Evolutionary conservation across 192 early-diverging fungal genomes (phyloP), one percentile per base, ranked within the genome.

Genomic region (Umbelopsis sp.): DNA sequence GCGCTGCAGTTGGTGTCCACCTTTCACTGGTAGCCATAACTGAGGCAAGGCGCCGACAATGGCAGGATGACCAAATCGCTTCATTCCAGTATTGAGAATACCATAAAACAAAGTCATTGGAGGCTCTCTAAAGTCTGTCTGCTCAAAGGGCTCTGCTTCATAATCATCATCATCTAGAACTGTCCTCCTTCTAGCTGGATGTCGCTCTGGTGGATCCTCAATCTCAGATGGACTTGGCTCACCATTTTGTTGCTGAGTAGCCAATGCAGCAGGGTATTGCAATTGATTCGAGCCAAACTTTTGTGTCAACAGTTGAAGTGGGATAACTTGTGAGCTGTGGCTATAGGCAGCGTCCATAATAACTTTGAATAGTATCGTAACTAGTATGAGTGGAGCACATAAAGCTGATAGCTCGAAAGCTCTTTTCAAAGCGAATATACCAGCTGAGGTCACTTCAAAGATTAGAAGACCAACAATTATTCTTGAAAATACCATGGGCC

Each of bases 51-150:
- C 81, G 12, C 91, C 90, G 22, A 87, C 68, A 6, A 92, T 67
- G 20, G 87, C 88, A 32, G 92, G 92, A 44, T 91, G 83, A 45
- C 79, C 86, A 45, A 90, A 94, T 12, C 82, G 79, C 25, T 84
- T 80, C 85, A 92, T 81, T 2, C 90, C 89, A 44, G 89, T 85
- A 69, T 94, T 91, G 26, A 94, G 71, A 8, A 94, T 85, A 25
- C 92, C 92, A 22, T 86, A 74, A 17, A 87, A 82, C 26, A 94
- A 69, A 0, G 87, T 87, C 82, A 91, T 89, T 8, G 92, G 89
- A 11, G 92, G 91, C 73, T 94, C 87, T 32, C 70, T 75, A 71
- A 89, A 94, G 71, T 94, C 90, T 9, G 92, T 94, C 52, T 85
- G 90, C 31, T 84, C 72, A 49, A 88, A 85, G 2, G 91, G 82